Conservation (phyloP, 2,329 filamentous ascomycete species). For the Orbilia ellipsospora region DNA sequence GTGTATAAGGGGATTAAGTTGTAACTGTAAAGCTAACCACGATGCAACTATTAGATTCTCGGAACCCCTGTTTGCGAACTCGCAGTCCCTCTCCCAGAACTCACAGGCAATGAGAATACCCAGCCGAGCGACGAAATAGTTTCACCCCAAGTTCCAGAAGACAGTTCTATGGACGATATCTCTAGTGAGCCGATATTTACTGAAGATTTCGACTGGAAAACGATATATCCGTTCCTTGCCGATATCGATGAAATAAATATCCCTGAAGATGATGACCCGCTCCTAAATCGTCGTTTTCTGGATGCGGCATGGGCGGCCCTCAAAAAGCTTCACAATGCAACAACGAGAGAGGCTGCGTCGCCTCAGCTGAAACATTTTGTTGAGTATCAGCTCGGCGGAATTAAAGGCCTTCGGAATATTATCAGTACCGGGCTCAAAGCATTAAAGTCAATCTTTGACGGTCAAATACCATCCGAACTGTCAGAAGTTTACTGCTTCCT, state of each 20-base stretch:
- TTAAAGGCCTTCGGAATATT: slow-evolving; percentile 8
- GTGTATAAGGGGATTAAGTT: no score
- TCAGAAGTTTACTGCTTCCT: slow-evolving; percentile 34
- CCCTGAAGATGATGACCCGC: not conserved
- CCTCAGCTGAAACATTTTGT: slow-evolving; percentile 20
- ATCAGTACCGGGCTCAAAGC: slow-evolving; percentile 7
- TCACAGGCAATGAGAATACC: no score
- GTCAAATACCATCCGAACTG: slow-evolving; percentile 1
- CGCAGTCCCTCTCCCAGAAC: no score
- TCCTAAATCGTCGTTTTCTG: slow-evolving; percentile 23
- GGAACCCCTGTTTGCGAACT: no score
- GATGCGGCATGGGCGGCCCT: not conserved
- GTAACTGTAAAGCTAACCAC: no score
- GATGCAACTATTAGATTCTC: no score
- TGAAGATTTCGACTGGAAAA: no score
- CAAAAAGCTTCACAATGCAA: slow-evolving; percentile 19
- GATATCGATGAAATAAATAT: not conserved
- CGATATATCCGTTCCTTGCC: no score
- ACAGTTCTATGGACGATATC: no score
- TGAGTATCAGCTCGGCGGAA: not conserved
- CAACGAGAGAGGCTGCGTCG: slow-evolving; percentile 6
- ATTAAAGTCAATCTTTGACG: slow-evolving; percentile 18
- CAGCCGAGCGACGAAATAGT: no score
- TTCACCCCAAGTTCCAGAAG: no score
- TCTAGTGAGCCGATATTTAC: no score